These are phyloP conservation scores for Citrus cavaleriei DNA, from an alignment of 345 rosid genomes.

Conservation along the genomic window DNA sequence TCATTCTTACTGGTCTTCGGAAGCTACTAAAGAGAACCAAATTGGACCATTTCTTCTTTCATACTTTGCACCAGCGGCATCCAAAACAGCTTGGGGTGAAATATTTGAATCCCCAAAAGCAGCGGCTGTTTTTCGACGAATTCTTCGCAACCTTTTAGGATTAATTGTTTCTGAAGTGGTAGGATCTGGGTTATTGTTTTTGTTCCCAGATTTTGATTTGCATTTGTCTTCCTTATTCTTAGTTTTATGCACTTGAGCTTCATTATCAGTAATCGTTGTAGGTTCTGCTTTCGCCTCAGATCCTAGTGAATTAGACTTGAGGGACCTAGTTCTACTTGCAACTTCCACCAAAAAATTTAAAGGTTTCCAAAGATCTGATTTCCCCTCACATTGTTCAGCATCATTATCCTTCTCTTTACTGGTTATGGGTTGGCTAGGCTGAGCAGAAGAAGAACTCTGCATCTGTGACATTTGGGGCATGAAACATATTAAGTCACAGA, in stretches of 20 bases:
- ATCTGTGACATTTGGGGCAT: conserved; percentile 6
- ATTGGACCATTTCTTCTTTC: conserved; percentile 68
- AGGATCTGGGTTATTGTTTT: conserved; percentile 41
- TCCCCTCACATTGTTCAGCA: conserved; percentile 56
- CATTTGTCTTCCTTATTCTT: conserved; percentile 55
- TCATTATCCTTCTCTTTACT: conserved; percentile 37
- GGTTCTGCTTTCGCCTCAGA: conserved; percentile 39
- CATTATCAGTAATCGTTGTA: conserved; percentile 31
- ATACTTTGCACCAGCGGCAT: conserved; percentile 44
- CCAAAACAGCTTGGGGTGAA: conserved; percentile 52
- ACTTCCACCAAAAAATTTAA: conserved; percentile 92
- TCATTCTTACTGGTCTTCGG: conserved; percentile 74
- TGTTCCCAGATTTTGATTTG: conserved; percentile 46
- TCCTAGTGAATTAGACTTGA: conserved; percentile 58
- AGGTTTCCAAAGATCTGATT: conserved; percentile 84
- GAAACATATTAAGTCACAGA: conserved; percentile 7
- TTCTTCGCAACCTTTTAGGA: conserved; percentile 58
- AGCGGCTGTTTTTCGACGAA: conserved; percentile 49
- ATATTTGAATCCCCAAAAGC: conserved; percentile 45
- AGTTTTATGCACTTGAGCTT: conserved; percentile 36
- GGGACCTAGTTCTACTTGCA: conserved; percentile 79
- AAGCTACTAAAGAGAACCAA: conserved; percentile 95
- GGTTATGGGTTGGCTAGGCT: conserved; percentile 35
- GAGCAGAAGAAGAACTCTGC: conserved; percentile 60
- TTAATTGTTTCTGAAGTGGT: conserved; percentile 48